Conservation (phyloP, 2,329 filamentous ascomycete species). For the Scorias spongiosa region DNA sequence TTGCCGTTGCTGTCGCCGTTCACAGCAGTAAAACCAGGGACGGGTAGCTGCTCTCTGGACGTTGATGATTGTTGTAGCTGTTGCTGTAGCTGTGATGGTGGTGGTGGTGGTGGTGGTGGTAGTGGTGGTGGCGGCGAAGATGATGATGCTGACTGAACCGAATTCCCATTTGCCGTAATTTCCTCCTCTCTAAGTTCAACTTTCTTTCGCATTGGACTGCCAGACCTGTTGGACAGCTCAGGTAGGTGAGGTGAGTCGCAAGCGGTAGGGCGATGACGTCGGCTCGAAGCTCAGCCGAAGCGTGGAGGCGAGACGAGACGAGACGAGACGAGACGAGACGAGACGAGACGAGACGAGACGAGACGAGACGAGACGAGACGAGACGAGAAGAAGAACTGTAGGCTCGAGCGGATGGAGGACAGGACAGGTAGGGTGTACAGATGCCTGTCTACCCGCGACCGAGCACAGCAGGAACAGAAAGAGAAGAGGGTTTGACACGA, state of each 20-base stretch:
- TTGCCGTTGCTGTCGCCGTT: slow-evolving; percentile 10
- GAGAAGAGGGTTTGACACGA: no score
- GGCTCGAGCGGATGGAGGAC: no score
- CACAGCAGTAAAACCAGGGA: slow-evolving; percentile 18
- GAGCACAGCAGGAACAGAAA: no score
- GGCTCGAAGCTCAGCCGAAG: background rate
- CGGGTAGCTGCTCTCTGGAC: slow-evolving; percentile 4
- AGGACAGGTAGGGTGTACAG: no score
- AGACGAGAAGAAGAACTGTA: no score
- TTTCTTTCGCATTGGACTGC: slow-evolving; percentile 11
- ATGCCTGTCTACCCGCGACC: no score
- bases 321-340: background rate
- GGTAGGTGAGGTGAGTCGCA: background rate
- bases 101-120: background rate
- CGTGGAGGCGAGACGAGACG: background rate
- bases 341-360: no score
- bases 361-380: no score
- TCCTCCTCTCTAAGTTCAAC: slow-evolving; percentile 5
- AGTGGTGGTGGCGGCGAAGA: background rate
- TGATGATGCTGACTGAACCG: slow-evolving; percentile 2
- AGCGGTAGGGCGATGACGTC: background rate
- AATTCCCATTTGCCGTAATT: slow-evolving; percentile 6
- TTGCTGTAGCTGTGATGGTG: background rate
- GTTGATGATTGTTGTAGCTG: no score
- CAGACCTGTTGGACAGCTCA: background rate